phyloP scores from a whole-genome alignment of 495 filamentous ascomycete species.

The Penicillium robsamsonii region DNA sequence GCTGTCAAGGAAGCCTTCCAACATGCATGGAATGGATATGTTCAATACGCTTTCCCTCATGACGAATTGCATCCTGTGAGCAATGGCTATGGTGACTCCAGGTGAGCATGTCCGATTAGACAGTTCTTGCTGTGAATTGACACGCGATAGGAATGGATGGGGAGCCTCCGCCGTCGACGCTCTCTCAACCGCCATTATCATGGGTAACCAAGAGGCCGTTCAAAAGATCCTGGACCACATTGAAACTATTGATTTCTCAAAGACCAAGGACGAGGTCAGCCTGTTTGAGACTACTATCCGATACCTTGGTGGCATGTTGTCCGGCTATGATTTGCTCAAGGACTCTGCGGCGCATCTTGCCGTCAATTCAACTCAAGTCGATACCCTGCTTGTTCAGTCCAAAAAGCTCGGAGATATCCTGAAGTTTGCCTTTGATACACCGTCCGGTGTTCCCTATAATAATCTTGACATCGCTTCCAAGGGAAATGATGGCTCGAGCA shows the following conservation, averaged over 20 bases:
- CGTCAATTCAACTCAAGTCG: slow-evolving; percentile 44
- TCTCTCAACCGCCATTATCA: slow-evolving; percentile 75
- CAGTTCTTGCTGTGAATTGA: neutral
- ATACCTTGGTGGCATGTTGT: slow-evolving; percentile 76
- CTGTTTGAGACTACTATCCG: slow-evolving; percentile 91
- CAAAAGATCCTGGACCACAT: slow-evolving; percentile 68
- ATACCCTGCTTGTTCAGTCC: slow-evolving; percentile 63
- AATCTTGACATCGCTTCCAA: slow-evolving; percentile 56
- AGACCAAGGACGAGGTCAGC: slow-evolving; percentile 57
- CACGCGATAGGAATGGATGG: slow-evolving; percentile 69
- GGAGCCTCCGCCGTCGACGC: slow-evolving; percentile 83
- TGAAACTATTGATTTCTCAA: slow-evolving; percentile 64
- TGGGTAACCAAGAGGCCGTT: slow-evolving; percentile 66
- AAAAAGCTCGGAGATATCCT: slow-evolving; percentile 67
- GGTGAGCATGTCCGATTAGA: slow-evolving; percentile 46
- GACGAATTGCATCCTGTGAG: slow-evolving; percentile 72
- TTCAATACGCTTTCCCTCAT: slow-evolving; percentile 72
- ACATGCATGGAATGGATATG: slow-evolving; percentile 79
- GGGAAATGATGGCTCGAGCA: slow-evolving; percentile 47
- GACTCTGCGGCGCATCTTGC: slow-evolving; percentile 61
- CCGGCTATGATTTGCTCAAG: slow-evolving; percentile 77
- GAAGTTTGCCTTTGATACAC: slow-evolving; percentile 74
- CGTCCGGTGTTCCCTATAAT: slow-evolving; percentile 75
- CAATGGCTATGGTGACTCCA: slow-evolving; percentile 64
- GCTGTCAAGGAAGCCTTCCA: slow-evolving; percentile 75